Evolutionary conservation across 2,329 filamentous ascomycete species (phyloP), one percentile per base, ranked within the genome.

Genomic region (Ophiosphaerella korrae): DNA sequence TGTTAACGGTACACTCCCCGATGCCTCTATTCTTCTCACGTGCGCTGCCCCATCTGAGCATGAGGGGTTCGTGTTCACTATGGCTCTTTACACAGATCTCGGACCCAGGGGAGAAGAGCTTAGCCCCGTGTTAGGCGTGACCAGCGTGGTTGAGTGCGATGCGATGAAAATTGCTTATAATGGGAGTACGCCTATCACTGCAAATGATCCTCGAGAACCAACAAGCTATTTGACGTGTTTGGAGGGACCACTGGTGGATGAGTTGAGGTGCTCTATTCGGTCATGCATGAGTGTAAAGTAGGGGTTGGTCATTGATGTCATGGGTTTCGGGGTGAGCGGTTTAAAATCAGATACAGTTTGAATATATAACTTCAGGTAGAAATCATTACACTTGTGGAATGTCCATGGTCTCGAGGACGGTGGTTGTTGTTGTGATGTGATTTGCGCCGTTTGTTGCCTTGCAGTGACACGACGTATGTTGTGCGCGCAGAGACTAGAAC

Each of bases 171-270:
- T 49, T n/a, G n/a, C 14, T 24, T 31, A 16, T 6, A 31, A 11
- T 3, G 61, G 58, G n/a, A 14, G 38, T 5, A 21, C 41, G 3
- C 13, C 42, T 2, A 47, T 64, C 6, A 63, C 62, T 0, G 57
- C 54, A 5, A 64, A 64, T 12, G 49, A 62, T 18, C 43, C 55
- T 1, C 16, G 21, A 2, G 51, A 58, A 31, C 39, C 51, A 7
- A 50, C 42, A 2, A 54, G 55, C 16, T 63, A 57, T 34, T 47
- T 64, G 0, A 63, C 56, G 2, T 63, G 62, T 26, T 29, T 63
- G 2, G 32, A 31, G 1, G 58, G 60, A 2, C 16, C 40, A 29
- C 62, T 60, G 2, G 48, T 54, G 0, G 60, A 63, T 48, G 60
- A 58, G 2, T 6, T 64, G 37, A 43, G 56, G 8, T 64, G 62